A percentile compares a stretch with the other conserved stretches of the same genome.
These are phyloP conservation scores for Solanum commersonii DNA, from an alignment of 257 asterid species.

Conservation along the genomic window DNA sequence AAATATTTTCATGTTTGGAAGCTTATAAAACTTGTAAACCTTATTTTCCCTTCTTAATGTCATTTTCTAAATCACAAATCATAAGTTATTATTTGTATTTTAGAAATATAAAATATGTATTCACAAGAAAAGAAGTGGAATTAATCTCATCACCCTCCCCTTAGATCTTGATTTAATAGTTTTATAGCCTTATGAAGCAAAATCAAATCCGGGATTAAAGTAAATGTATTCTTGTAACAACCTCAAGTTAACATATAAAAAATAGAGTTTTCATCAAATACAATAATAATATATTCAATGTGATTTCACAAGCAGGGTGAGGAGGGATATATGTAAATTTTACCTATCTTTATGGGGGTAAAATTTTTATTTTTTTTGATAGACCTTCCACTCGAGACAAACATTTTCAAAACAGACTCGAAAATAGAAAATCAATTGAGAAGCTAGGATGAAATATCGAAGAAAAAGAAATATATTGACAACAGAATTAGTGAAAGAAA, in stretches of 20 bases:
- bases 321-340: neutral
- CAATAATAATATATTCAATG: neutral
- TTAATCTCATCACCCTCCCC: neutral
- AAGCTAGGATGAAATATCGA: neutral
- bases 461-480: neutral
- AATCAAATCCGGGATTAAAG: neutral
- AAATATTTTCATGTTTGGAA: neutral
- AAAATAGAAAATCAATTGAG: neutral
- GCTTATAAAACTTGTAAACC: neutral
- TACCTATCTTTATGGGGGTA: neutral
- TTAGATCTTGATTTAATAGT: neutral
- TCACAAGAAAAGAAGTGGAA: neutral
- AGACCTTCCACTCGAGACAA: neutral
- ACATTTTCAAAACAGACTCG: neutral
- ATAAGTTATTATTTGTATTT: neutral
- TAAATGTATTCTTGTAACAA: neutral
- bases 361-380: neutral
- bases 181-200: neutral
- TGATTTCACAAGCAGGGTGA: neutral
- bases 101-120: neutral
- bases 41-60: neutral
- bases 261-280: neutral
- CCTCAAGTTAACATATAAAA: neutral
- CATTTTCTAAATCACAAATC: neutral
- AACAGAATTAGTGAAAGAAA: too few species aligned